These are phyloP conservation scores for Rhizopus arrhizus DNA, from an alignment of 371 early-diverging fungal genomes.

Conservation along the genomic window DNA sequence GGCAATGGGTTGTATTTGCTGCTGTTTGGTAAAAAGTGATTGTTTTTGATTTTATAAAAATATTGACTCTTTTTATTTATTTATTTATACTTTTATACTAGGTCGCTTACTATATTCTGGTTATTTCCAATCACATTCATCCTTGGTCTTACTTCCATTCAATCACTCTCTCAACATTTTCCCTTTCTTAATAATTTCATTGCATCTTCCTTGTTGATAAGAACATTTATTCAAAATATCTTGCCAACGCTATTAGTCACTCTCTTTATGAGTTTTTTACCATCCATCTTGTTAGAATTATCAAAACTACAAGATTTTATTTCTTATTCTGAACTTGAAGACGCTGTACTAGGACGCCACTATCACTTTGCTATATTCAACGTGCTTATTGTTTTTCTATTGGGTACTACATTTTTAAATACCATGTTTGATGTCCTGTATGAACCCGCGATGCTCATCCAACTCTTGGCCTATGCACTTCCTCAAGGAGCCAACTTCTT, in stretches of 20 bases:
- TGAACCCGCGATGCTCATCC: conserved; percentile 65
- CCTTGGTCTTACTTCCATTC: conserved; percentile 70
- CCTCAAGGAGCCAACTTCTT: conserved; percentile 81
- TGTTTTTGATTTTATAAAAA: conserved; percentile 9
- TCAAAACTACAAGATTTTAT: conserved; percentile 62
- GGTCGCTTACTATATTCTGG: conserved; percentile 73
- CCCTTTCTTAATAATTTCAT: conserved; percentile 56
- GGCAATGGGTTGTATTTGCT: conserved; percentile 56
- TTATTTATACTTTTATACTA: conserved; percentile 23
- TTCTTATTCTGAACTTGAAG: conserved; percentile 65
- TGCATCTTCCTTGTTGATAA: conserved; percentile 49
- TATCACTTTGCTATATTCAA: conserved; percentile 91
- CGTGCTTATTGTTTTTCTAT: conserved; percentile 81
- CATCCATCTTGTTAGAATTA: conserved; percentile 57
- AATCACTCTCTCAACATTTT: conserved; percentile 65
- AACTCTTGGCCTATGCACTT: conserved; percentile 66
- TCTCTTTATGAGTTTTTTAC: conserved; percentile 67
- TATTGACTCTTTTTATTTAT: not conserved
- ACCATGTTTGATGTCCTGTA: conserved; percentile 72
- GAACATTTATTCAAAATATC: conserved; percentile 64
- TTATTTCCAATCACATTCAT: conserved; percentile 71
- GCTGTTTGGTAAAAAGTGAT: conserved; percentile 52
- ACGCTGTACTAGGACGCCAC: conserved; percentile 72
- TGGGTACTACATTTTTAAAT: conserved; percentile 78
- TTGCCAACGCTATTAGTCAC: conserved; percentile 67